Base-by-base conservation (phyloP, 2,329 filamentous ascomycete species). In the Aspergillus cejpii region DNA sequence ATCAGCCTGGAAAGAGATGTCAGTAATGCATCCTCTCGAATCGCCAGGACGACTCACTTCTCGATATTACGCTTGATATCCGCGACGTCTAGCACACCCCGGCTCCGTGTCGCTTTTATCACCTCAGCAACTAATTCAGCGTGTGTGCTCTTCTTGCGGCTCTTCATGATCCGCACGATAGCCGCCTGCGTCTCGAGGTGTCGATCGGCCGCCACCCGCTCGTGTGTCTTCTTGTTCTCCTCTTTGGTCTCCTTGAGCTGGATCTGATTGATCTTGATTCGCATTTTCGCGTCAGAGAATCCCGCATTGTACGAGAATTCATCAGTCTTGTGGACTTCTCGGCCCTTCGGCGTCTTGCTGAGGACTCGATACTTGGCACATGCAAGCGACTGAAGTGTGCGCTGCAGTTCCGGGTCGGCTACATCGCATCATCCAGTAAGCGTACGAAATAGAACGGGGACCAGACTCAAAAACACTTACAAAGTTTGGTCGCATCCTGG, bases 1-100 rank as follows among this genome's bases (percentile, higher is more conserved):
- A 95, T 91, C 53, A 95, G 73, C 63, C 86, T 89, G 55, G 33
- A n/a, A 11, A 26, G 5, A 2, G 8, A 27, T 10, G 5, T 20
- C 21, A 45, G 44, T 33, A 21, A 12, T n/a, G 21, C 20, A 10
- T 23, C n/a, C 10, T n/a, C 2, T n/a, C 3, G n/a, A 10, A 39
- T 39, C 40, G n/a, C 14, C 6, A 28, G 17, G 20, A n/a, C 39
- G 23, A 76, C 84, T 60, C 69, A 90, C 81, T 87, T 89, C 68
- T 97, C 92, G 67, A 98, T 96, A 65, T 97, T 94, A 72, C 85
- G 84, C 80, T 98, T 98, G 54, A 98, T 97, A 51, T 92, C 88
- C 1, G 75, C 75, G 31, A 89, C 79, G 61, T 94, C 90, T 47
- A 98, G 74, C 14, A 87, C 87, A 11, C 92, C 94, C 43, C 92